Percentiles rank a stretch among this genome's conserved stretches.
Evolutionary conservation across 352 stramenopile species (phyloP).

Genomic region (Globisporangium heterothallicum): DNA sequence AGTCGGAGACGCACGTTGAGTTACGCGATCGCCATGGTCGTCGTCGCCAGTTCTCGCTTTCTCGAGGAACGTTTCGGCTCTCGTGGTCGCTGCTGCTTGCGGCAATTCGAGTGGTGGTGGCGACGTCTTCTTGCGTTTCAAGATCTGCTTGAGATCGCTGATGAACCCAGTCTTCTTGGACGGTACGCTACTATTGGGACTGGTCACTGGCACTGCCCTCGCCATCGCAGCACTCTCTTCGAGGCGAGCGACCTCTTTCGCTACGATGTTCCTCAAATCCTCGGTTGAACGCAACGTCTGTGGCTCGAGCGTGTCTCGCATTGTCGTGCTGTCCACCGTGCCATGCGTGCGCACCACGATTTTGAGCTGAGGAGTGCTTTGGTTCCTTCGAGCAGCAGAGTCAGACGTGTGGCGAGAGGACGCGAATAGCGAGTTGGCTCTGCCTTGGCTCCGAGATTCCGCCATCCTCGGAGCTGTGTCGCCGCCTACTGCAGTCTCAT

Average conservation of each 20-base stretch:
- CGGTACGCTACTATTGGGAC: not conserved
- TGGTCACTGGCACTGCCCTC: not conserved
- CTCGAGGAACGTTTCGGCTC: not conserved
- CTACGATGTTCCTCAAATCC: not conserved
- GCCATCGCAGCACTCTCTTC: not conserved
- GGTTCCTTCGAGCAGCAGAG: not conserved
- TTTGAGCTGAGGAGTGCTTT: not conserved
- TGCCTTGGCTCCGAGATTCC: too few species aligned
- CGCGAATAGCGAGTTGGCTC: not conserved
- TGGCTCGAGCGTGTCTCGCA: constrained; percentile 1
- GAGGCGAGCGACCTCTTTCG: not conserved
- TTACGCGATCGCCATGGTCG: not conserved
- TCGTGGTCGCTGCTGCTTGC: not conserved
- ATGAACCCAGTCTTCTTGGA: constrained; percentile 11
- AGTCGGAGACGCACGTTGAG: too few species aligned
- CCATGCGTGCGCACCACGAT: constrained; percentile 9
- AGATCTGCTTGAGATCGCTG: constrained; percentile 14
- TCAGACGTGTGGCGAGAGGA: too few species aligned
- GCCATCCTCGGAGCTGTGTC: too few species aligned
- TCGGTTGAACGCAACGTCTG: constrained; percentile 7
- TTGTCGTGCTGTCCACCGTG: constrained; percentile 6
- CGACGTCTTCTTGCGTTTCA: constrained; percentile 9
- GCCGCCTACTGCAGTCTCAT: too few species aligned
- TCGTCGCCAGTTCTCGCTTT: not conserved
- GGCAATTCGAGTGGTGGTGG: not conserved